Evolutionary conservation across 2,329 filamentous ascomycete genomes (phyloP), one percentile per base, ranked within the genome.

Genomic region (Graphium sp.): DNA sequence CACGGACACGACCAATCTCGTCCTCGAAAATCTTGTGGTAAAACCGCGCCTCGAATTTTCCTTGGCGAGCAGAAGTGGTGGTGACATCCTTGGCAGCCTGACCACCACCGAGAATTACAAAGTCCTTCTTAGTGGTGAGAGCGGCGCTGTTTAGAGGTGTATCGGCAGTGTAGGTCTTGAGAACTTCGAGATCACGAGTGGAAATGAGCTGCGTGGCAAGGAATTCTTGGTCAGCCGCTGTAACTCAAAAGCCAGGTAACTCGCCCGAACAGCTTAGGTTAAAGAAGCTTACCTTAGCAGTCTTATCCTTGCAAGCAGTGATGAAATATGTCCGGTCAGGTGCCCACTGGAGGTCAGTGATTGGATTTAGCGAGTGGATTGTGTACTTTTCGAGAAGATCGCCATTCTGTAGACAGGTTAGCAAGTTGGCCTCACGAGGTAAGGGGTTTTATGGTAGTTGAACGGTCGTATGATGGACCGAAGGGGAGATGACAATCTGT

Each of bases 11-110:
- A 42, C 89, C 89, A 47, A 95, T 87, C 64, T 98, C 89, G 56
- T 98, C 87, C 58, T 93, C 84, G 53, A 98, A 95, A 53, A 98
- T 78, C 70, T 92, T 95, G 75, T 98, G 89, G 68, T 94, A 98
- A 69, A 98, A 98, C 40, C 89, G 76, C 24, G 89, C 89, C 59
- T 98, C 89, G 64, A 98, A 98, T 62, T 95, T 95, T 60, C 89
- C 89, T 66, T 98, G 89, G 41, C 89, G 74, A 28, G 84, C 76
- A 19, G 78, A 78, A 29, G 89, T 95, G 31, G 82, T 91, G 34
- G 89, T 98, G 56, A 98, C 89, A 50, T 95, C 87, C 83, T 94
- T 94, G 49, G 89, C 89, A 39, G 85, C 89, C 61, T 98, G 89
- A 44, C 89, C 89, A 72, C 89, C 89, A 45, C 89, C 89, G 24